Evolutionary conservation across 495 filamentous ascomycete genomes (phyloP), one percentile per base, ranked within the genome.

Genomic region (Oleoguttula mirabilis): DNA sequence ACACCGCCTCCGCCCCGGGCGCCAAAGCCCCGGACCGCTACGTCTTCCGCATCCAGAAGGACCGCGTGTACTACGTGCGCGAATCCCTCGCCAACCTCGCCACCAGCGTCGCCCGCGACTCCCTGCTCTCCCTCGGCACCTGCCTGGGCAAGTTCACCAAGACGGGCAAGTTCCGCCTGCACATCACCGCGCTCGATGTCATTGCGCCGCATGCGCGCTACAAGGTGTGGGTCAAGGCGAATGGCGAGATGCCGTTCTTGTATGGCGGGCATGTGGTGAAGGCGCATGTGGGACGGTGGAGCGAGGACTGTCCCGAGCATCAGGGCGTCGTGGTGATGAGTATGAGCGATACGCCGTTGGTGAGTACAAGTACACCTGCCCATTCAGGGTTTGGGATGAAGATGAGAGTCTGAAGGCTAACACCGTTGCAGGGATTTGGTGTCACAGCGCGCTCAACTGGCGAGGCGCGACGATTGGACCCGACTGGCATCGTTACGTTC

Each of bases 221-320:
- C 61, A 94, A 94, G 72, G 73, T 94, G 40, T 95, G 84, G 84
- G 77, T 99, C 43, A 92, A 92, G 63, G 61, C 76, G 17, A 99
- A 99, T 64, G 90, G 92, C 34, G 85, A 86, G 60, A 90, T 93
- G 82, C 84, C 87, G 25, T 94, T 85, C 60, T 64, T 93, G 11
- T 98, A 98, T 62, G 90, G 87, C 22, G 79, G 80, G 21, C 80
- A 92, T 57, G 70, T 95, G 19, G 73, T 90, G 32, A 93, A 93
- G 64, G 90, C 92, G 16, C 90, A 98, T 63, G 75, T 95, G 0
- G 84, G 83, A 16, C 66, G 88, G 37, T 90, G 80, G 75, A 79
- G 73, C 17, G 86, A 95, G 51, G 88, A 95, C 64, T 82, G 77
- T 43, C 82, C 82, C 0, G 77, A 80, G 62, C 82, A 87, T 60